Evolutionary conservation across 2,329 filamentous ascomycete species (phyloP).

Genomic region (Plenodomus lindquistii): DNA sequence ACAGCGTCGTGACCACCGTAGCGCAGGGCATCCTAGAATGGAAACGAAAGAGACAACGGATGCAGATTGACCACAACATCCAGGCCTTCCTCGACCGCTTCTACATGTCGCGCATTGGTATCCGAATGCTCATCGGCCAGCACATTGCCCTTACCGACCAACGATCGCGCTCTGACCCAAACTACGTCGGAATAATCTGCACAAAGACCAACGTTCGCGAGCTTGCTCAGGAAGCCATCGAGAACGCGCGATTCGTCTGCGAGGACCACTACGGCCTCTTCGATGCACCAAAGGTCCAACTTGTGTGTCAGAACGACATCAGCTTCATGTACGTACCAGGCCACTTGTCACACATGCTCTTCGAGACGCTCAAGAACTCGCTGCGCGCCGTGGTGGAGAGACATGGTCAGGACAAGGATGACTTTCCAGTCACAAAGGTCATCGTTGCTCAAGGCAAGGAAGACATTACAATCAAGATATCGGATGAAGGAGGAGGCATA

Average conservation of each 20-base stretch:
- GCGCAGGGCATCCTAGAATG: slow-evolving; percentile 98
- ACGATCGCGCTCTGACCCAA: slow-evolving; percentile 82
- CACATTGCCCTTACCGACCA: slow-evolving; percentile 97
- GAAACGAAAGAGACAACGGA: slow-evolving; percentile 92
- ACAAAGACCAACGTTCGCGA: slow-evolving; percentile 97
- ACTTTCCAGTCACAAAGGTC: slow-evolving; percentile 95
- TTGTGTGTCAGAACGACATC: slow-evolving; percentile 90
- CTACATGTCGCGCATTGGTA: slow-evolving; percentile 99
- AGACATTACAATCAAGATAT: slow-evolving; percentile 98
- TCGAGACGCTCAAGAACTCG: slow-evolving; percentile 98
- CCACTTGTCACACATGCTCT: slow-evolving; percentile 99
- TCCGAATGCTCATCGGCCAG: slow-evolving; percentile 98
- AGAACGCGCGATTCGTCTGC: slow-evolving; percentile 98
- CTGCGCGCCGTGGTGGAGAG: slow-evolving; percentile 94
- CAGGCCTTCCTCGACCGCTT: slow-evolving; percentile 98
- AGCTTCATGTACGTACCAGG: slow-evolving; percentile 99
- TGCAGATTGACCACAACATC: slow-evolving; percentile 98
- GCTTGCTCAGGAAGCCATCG: slow-evolving; percentile 93
- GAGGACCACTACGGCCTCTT: slow-evolving; percentile 98
- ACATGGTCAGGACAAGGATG: slow-evolving; percentile 91
- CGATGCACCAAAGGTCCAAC: slow-evolving; percentile 92
- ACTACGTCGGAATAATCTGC: slow-evolving; percentile 98
- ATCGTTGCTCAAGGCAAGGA: slow-evolving; percentile 97
- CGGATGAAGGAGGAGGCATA: slow-evolving; percentile 95
- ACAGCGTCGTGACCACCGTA: slow-evolving; percentile 96